Evolutionary conservation across 1,284 basidiomycete genomes (phyloP), one percentile per base, ranked within the genome.

Genomic region (Phenoliferia sp.): DNA sequence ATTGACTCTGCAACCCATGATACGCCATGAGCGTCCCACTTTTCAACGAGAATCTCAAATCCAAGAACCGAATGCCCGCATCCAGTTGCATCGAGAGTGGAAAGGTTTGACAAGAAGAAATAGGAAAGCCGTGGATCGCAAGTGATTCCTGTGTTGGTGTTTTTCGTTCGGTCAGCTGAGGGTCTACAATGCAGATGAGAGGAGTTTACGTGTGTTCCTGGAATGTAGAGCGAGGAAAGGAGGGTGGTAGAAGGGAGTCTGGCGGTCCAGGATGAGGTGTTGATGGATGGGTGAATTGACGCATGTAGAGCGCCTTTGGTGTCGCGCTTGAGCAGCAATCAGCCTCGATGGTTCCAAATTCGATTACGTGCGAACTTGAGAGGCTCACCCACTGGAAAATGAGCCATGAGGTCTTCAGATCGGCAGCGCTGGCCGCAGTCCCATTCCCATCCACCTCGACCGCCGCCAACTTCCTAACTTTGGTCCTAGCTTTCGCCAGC

Each of bases 101-200:
- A 19, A 48, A 55, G 32, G 65, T 35, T 22, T 69, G 68, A 44
- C 68, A 69, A n/a, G 33, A 33, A 6, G 65, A 67, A 39, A 69
- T 61, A 19, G 68, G 68, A 22, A 54, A 63, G 12, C 62, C 62
- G 33, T 61, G 44, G 5, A 64, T 36, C 1, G 68, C 62, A 29
- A 69, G 60, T 28, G 68, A 63, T 57, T 69, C 62, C 64, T 69
- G 57, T 32, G 4, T 1, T 3, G 15, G 32, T 5, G 22, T 1
- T 3, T 19, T 6, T 2, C 6, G 17, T 6, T 34, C 3, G 6
- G 2, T 9, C 32, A n/a, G 6, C 17, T 22, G 12, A 17, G 6
- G 32, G 3, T 15, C n/a, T n/a, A 9, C 6, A 56, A 6, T 3
- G 28, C 3, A 32, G 2, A 19, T 7, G 6, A 3, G 32, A 58